Base-by-base conservation (phyloP, 176 grass and related monocot species). In the Elaeis guineensis region DNA sequence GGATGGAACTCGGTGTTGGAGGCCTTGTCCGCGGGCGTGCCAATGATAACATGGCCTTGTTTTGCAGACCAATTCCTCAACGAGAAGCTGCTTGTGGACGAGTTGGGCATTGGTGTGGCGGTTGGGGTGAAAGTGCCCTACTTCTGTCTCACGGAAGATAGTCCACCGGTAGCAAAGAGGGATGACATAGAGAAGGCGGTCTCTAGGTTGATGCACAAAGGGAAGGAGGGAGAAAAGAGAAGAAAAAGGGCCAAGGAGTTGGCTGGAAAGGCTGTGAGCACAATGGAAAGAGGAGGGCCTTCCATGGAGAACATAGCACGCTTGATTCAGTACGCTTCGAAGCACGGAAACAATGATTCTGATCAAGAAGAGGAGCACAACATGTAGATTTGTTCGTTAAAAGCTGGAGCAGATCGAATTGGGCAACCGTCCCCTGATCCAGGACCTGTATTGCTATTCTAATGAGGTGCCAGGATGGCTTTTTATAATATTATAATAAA, bases 1-100 rank as follows among this genome's bases (percentile, higher is more conserved):
- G 78, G 78, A 44, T 81, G 78, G 78, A 81, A 81, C 71, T 75
- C 78, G n/a, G 30, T 49, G 26, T 21, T 81, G 60, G 78, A 81
- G 61, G 30, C 61, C 16, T 55, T 80, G 17, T 61, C 54, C 16
- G 52, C 16, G 1, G 78, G 78, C 3, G 3, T 80, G 56, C 78
- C 78, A 17, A 51, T 80, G 78, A 50, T 80, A 15, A 80, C 78
- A 35, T 80, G 78, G 70, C 70, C 78, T 16, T 51, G 75, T 18
- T 70, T 81, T 23, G 51, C 50, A 2, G 78, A 81, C 16, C 78
- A 81, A 19, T 81, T 81, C 29, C 21, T 65, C 22, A 81, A 81
- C 21, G 78, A 81, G 35, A 70, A 48, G 21, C 6, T 79, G 5
- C 54, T 72, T 23, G 78, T 81, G 23, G 71, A 65, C 12, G 19